Evolutionary conservation across 306 rosid species (phyloP).

Genomic region (Hylodesmum podocarpum): DNA sequence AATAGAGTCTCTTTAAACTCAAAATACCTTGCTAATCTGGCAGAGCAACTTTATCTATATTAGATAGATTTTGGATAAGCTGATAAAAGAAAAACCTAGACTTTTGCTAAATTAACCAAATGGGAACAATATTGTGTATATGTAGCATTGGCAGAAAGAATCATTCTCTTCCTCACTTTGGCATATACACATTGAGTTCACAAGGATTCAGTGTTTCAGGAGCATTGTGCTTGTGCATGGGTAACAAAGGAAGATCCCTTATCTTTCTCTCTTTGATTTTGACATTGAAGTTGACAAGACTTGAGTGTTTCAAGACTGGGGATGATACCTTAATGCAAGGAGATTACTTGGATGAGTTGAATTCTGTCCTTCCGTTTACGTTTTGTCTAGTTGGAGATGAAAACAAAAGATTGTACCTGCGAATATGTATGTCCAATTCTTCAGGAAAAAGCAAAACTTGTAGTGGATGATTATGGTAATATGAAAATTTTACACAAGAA

Average conservation of each 20-base stretch:
- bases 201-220: not conserved
- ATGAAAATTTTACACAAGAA: not conserved
- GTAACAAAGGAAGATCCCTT: not conserved
- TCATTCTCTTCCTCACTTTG: not conserved
- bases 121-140: too few relatives aligned
- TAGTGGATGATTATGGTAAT: constrained; percentile 24
- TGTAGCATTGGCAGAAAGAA: not conserved
- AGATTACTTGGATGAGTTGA: not conserved
- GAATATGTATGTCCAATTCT: not conserved
- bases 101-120: not conserved
- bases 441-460: not conserved
- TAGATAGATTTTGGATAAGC: not conserved
- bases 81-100: too few relatives aligned
- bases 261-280: not conserved
- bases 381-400: too few relatives aligned
- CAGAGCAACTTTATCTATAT: not conserved
- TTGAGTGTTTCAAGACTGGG: not conserved
- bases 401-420: not conserved
- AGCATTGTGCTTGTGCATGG: too few relatives aligned
- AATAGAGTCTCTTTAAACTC: not conserved
- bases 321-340: not conserved
- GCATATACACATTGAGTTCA: not conserved
- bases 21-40: too few relatives aligned
- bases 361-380: too few relatives aligned
- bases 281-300: not conserved